phyloP scores from a whole-genome alignment of 2,329 filamentous ascomycete species.

The Ophiocordyceps camponoti-rufipedis region DNA sequence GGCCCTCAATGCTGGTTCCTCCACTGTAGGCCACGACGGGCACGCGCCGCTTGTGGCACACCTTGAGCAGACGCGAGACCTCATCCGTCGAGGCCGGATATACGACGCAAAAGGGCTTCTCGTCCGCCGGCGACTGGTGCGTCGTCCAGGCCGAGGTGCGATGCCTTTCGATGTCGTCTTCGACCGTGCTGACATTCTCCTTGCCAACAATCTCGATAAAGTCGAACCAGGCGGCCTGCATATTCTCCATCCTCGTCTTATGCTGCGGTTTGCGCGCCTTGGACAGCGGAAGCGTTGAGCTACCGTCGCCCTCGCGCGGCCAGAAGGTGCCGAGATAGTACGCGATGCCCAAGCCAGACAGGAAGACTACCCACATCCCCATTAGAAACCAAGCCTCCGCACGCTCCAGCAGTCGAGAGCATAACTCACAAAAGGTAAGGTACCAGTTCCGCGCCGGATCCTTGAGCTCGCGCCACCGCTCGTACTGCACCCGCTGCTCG shows the following conservation, averaged over 20 bases:
- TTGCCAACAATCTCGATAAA: conserved; percentile 45
- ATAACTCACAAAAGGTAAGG: conserved; percentile 33
- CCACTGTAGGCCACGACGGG: conserved; percentile 79
- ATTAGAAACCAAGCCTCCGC: not conserved
- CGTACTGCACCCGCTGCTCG: conserved; percentile 32
- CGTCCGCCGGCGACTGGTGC: conserved; percentile 27
- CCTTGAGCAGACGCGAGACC: conserved; percentile 72
- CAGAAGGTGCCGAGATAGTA: conserved; percentile 42
- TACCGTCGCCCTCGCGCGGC: conserved; percentile 28
- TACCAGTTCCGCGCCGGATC: conserved; percentile 28
- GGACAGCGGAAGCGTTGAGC: conserved; percentile 41
- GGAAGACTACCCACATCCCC: conserved; percentile 10
- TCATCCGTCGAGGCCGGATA: conserved; percentile 66
- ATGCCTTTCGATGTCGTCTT: conserved; percentile 36
- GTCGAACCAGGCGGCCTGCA: conserved; percentile 54
- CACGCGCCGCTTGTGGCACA: conserved; percentile 65
- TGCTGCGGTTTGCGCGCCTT: conserved; percentile 32
- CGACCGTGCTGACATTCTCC: conserved; percentile 43
- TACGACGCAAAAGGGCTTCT: conserved; percentile 50
- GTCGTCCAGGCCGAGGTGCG: conserved; percentile 45
- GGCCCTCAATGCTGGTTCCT: conserved; percentile 77
- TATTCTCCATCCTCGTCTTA: conserved; percentile 40
- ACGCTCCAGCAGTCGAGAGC: not conserved
- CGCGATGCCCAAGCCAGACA: conserved; percentile 29
- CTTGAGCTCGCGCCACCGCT: conserved; percentile 20